These are phyloP conservation scores for Globisporangium nagaii DNA, from an alignment of 352 stramenopile species.

Conservation along the genomic window DNA sequence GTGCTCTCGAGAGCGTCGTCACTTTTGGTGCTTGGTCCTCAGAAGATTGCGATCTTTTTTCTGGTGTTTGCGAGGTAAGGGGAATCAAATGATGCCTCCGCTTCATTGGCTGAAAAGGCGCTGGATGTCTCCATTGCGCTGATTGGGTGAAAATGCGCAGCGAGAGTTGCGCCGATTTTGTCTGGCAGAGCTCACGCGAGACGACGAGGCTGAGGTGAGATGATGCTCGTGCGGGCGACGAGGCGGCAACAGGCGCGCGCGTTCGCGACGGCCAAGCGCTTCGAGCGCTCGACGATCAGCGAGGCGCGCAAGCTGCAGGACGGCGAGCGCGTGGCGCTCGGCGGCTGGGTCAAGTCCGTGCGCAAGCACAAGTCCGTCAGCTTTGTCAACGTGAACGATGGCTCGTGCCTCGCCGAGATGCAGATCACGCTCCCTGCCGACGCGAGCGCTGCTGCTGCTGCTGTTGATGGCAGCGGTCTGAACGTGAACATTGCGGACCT, in stretches of 20 bases:
- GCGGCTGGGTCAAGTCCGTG: constrained; percentile 95
- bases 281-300: constrained; percentile 34
- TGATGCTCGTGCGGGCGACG: background rate
- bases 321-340: constrained; percentile 41
- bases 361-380: constrained; percentile 96
- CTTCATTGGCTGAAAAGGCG: too few species aligned
- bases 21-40: too few species aligned
- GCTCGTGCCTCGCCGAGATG: constrained; percentile 89
- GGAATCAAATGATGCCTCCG: too few species aligned
- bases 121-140: too few species aligned
- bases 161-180: too few species aligned
- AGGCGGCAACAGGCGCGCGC: background rate
- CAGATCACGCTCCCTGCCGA: constrained; percentile 86
- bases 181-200: constrained; percentile 4
- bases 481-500: constrained; percentile 79
- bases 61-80: too few species aligned
- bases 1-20: too few species aligned
- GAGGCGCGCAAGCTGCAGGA: constrained; percentile 29
- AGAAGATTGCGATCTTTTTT: too few species aligned
- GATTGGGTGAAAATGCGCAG: background rate
- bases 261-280: constrained; percentile 1
- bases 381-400: constrained; percentile 97
- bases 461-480: constrained; percentile 23
- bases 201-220: background rate
- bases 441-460: constrained; percentile 20